These are phyloP conservation scores for Truncatella angustata DNA, from an alignment of 2,329 filamentous ascomycete genomes.

Conservation along the genomic window DNA sequence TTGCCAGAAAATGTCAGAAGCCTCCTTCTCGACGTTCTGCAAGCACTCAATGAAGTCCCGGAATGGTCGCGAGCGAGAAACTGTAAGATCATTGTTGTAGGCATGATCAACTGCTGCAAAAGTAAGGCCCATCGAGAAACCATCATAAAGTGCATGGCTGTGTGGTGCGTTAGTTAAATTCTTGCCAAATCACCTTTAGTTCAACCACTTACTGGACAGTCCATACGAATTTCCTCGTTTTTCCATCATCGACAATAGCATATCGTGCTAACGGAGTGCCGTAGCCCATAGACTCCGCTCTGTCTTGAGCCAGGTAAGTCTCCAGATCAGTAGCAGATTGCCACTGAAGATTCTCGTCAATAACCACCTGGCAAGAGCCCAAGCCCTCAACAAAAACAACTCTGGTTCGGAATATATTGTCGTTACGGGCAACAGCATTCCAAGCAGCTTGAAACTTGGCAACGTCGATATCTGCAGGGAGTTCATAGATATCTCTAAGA, in stretches of 20 bases:
- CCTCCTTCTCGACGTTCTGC: background rate
- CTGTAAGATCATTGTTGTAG: conserved; percentile 1
- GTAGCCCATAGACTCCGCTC: conserved; percentile 2
- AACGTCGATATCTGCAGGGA: background rate
- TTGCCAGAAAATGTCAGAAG: background rate
- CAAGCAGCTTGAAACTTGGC: background rate
- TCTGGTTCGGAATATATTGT: conserved; percentile 5
- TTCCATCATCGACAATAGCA: background rate
- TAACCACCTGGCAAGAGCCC: conserved; percentile 2
- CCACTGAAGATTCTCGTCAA: conserved; percentile 4
- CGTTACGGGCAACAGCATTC: background rate
- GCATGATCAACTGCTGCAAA: background rate
- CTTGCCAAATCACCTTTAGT: background rate
- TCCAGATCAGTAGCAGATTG: background rate
- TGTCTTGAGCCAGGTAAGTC: background rate
- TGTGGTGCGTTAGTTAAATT: background rate
- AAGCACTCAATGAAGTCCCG: conserved; percentile 1
- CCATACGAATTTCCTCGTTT: conserved; percentile 4
- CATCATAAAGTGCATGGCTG: conserved; percentile 3
- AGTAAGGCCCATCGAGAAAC: conserved; percentile 1
- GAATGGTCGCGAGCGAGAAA: background rate
- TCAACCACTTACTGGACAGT: conserved; percentile 2
- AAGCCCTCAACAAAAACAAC: background rate
- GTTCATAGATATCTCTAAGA: background rate
- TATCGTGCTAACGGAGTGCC: background rate